Evolutionary conservation across 2,329 filamentous ascomycete genomes (phyloP).

Genomic region (Beauveria rudraprayagi): DNA sequence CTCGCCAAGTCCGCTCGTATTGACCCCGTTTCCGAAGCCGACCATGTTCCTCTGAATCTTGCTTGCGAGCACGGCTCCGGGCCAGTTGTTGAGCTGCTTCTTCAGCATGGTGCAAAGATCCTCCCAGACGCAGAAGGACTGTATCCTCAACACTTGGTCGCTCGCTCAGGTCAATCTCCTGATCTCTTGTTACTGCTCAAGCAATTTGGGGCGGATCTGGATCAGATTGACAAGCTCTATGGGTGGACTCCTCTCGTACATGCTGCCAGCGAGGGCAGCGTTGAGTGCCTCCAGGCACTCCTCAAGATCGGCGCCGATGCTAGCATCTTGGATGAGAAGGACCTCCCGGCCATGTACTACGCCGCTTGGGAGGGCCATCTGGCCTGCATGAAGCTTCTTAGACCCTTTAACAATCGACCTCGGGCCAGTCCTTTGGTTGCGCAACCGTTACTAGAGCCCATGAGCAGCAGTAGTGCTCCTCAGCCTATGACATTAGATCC

Average conservation of each 20-base stretch:
- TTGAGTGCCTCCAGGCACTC: conserved; percentile 75
- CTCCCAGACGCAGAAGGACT: conserved; percentile 93
- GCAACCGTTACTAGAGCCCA: conserved; percentile 34
- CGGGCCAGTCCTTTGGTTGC: conserved; percentile 36
- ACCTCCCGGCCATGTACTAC: conserved; percentile 92
- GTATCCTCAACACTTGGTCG: conserved; percentile 94
- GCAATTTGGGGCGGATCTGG: conserved; percentile 77
- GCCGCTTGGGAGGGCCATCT: conserved; percentile 96
- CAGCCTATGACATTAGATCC: conserved; percentile 62
- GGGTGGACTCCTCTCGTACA: conserved; percentile 97
- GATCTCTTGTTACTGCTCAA: conserved; percentile 73
- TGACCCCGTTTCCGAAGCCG: conserved; percentile 75
- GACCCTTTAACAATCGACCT: conserved; percentile 44
- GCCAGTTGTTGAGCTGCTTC: conserved; percentile 73
- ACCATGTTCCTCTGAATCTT: conserved; percentile 89
- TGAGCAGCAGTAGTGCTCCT: conserved; percentile 42
- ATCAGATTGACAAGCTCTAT: conserved; percentile 92
- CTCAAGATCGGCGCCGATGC: conserved; percentile 72
- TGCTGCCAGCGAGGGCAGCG: conserved; percentile 91
- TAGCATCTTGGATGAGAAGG: conserved; percentile 82
- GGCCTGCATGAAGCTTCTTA: conserved; percentile 85
- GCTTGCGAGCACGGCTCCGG: conserved; percentile 90
- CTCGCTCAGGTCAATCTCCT: conserved; percentile 75
- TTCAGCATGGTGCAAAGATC: conserved; percentile 72
- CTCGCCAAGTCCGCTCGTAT: conserved; percentile 74